A percentile compares a stretch with the other conserved stretches of the same genome.
Evolutionary conservation across 1,139 yeast genomes (phyloP).

Genomic region (Eremothecium sinecaudum): DNA sequence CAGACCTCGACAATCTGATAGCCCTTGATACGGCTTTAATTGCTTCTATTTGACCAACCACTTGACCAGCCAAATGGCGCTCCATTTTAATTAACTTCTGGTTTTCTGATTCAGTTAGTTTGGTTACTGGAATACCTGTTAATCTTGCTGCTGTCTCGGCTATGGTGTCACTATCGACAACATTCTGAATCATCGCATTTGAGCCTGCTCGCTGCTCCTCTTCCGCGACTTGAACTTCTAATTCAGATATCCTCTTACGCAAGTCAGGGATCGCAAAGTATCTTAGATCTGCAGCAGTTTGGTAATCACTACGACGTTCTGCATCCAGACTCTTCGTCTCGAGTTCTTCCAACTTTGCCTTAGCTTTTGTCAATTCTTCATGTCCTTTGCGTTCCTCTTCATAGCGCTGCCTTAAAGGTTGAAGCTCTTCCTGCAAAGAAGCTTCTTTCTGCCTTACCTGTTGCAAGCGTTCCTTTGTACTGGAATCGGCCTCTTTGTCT

Average conservation of each 20-base stretch:
- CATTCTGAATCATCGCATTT: slow-evolving; percentile 68
- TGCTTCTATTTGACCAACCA: slow-evolving; percentile 94
- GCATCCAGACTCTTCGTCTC: slow-evolving; percentile 92
- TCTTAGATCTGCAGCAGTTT: slow-evolving; percentile 89
- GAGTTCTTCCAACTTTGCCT: slow-evolving; percentile 84
- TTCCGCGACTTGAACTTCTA: slow-evolving; percentile 69
- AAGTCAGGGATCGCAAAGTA: slow-evolving; percentile 96
- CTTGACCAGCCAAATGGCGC: slow-evolving; percentile 65
- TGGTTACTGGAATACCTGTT: slow-evolving; percentile 98
- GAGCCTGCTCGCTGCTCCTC: slow-evolving; percentile 57
- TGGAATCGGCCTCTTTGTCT: slow-evolving; percentile 81
- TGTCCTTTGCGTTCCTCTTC: slow-evolving; percentile 85
- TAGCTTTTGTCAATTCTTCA: slow-evolving; percentile 79
- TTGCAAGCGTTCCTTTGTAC: slow-evolving; percentile 77
- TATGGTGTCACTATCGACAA: slow-evolving; percentile 86
- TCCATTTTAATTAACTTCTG: slow-evolving; percentile 92
- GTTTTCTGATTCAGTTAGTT: slow-evolving; percentile 91
- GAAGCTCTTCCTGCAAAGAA: slow-evolving; percentile 72
- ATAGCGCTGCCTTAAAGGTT: slow-evolving; percentile 79
- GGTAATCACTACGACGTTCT: slow-evolving; percentile 91
- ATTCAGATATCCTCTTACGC: slow-evolving; percentile 59
- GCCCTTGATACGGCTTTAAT: slow-evolving; percentile 95
- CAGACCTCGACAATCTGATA: slow-evolving; percentile 87
- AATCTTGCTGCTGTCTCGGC: slow-evolving; percentile 96
- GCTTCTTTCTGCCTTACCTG: slow-evolving; percentile 74